A percentile compares a stretch with the other conserved stretches of the same genome.
phyloP scores from a whole-genome alignment of 805 yeast genomes.

The Candida arabinofermentans region DNA sequence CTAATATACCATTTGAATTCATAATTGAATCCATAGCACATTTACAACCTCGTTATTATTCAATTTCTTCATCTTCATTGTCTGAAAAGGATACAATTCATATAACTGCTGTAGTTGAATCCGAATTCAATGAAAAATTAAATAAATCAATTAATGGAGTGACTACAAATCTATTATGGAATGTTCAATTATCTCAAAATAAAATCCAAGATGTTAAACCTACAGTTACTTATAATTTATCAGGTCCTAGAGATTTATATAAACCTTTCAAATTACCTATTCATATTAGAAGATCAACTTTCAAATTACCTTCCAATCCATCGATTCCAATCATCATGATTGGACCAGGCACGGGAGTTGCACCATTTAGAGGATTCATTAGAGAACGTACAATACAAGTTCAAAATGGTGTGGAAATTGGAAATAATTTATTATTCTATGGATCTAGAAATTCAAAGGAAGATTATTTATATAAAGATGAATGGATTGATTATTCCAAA shows the following conservation, averaged over 20 bases:
- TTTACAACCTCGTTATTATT: constrained; percentile 91
- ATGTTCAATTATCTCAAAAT: constrained; percentile 60
- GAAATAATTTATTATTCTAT: constrained; percentile 72
- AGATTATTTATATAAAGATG: constrained; percentile 83
- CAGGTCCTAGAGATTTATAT: constrained; percentile 75
- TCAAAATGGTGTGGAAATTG: constrained; percentile 49
- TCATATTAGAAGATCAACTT: constrained; percentile 91
- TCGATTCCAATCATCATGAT: constrained; percentile 81
- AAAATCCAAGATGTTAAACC: constrained; percentile 37
- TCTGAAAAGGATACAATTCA: constrained; percentile 72
- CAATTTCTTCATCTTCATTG: constrained; percentile 86
- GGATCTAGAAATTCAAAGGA: constrained; percentile 81
- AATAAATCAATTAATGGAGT: constrained; percentile 69
- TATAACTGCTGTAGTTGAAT: constrained; percentile 91
- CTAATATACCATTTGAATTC: constrained; percentile 73
- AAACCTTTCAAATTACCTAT: constrained; percentile 68
- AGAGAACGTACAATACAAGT: constrained; percentile 73
- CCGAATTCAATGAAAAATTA: constrained; percentile 34
- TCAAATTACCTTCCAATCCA: constrained; percentile 87
- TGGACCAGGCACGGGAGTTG: constrained; percentile 99
- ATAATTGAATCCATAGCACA: constrained; percentile 76
- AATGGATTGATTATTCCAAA: constrained; percentile 77
- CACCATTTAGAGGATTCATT: constrained; percentile 94
- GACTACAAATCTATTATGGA: constrained; percentile 80
- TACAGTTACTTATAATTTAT: constrained; percentile 59